Evolutionary conservation across 179 eudicot genomes (phyloP), one percentile per base, ranked within the genome.

Genomic region (Beta macrorhiza): DNA sequence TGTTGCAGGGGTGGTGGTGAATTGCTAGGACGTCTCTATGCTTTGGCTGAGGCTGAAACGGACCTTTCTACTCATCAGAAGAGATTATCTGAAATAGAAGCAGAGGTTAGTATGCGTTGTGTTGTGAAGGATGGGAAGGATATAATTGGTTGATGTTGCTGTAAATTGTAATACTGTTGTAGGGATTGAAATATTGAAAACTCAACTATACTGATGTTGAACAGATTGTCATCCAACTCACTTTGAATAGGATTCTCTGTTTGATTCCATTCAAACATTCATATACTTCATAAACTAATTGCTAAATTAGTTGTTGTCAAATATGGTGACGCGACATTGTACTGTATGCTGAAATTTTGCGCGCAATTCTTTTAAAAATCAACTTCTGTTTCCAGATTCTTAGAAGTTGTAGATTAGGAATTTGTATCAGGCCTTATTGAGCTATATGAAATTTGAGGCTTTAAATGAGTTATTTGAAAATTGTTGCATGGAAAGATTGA

Each of bases 1-100:
- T 79, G 71, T 83, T 90, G 86, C 92, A 97, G 99, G 90, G 98
- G 97, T 57, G 97, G 99, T 64, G 97, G 98, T 85, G 93, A 97
- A 75, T 85, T 95, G 84, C 87, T 95, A 64, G 89, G 93, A 81
- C 89, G 91, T 85, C 95, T 97, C 78, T 91, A 89, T 89, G 92
- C 88, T 77, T 87, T 91, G 87, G 93, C 94, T 77, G 94, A 91
- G 81, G 97, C 94, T 77, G 97, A 97, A 85, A 87, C 89, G 42
- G 82, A 92, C 64, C 94, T 97, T 74, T 87, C 82, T 82, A 15
- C 86, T 80, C 98, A 97, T 85, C 97, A 89, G 85, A 90, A 89
- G 84, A 84, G 87, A 53, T 86, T 94, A 77, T 88, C 97, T 80
- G 94, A 90, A 80, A 89, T 97, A 82, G 98, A 97, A 81, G 93